These are phyloP conservation scores for Cryphonectria naterciae DNA, from an alignment of 2,329 filamentous ascomycete genomes.

Conservation along the genomic window DNA sequence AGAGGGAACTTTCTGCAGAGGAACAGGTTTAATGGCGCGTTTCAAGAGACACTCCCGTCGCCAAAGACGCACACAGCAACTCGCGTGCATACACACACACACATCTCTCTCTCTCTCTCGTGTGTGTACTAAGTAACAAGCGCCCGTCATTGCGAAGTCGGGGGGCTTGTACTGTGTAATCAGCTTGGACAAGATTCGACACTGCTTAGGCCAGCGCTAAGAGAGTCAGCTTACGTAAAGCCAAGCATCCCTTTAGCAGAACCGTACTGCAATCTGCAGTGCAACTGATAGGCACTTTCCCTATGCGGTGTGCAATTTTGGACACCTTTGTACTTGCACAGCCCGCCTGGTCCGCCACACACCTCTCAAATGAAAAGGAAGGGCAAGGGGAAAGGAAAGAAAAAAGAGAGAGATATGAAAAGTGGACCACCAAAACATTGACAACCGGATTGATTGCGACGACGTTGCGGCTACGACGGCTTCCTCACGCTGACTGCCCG, in stretches of 20 bases:
- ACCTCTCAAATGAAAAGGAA: neutral
- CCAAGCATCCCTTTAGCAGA: neutral
- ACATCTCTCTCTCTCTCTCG: neutral
- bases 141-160: neutral
- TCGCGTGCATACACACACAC: too few species aligned
- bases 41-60: slow-evolving; percentile 11
- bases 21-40: slow-evolving; percentile 9
- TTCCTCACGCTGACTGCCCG: neutral
- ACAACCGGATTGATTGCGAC: neutral
- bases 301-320: neutral
- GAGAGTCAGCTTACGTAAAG: slow-evolving; percentile 5
- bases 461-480: neutral
- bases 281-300: neutral
- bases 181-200: neutral
- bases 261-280: neutral
- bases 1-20: neutral
- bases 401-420: neutral
- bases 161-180: neutral
- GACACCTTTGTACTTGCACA: neutral
- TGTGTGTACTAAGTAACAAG: neutral
- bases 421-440: neutral
- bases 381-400: neutral
- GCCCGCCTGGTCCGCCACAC: neutral
- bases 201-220: slow-evolving; percentile 2
- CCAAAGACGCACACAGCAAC: neutral